These are phyloP conservation scores for Striga hermonthica DNA, from an alignment of 305 asterid species.

Conservation along the genomic window DNA sequence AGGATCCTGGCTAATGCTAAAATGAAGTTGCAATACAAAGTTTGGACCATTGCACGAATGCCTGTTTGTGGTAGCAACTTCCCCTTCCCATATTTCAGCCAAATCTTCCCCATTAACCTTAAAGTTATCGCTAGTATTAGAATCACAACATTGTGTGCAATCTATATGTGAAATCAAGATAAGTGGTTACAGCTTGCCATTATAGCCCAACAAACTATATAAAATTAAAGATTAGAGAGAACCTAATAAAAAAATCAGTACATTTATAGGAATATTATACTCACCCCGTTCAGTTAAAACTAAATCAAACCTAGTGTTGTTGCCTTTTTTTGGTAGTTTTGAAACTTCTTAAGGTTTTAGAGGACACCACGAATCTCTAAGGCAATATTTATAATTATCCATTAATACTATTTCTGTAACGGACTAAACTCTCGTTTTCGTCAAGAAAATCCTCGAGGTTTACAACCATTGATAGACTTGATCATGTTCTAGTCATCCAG, in stretches of 20 bases:
- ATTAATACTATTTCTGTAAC: background rate
- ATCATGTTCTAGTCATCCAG: background rate
- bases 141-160: conserved; percentile 1
- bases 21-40: conserved; percentile 49
- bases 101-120: conserved; percentile 68
- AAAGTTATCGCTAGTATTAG: conserved; percentile 23
- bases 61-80: conserved; percentile 62
- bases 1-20: conserved; percentile 34
- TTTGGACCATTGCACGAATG: conserved; percentile 64
- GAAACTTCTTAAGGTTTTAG: too few species aligned
- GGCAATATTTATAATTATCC: background rate
- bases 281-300: background rate
- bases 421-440: background rate
- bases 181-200: background rate
- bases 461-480: background rate
- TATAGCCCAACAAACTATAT: conserved; percentile 6
- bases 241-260: background rate
- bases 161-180: conserved; percentile 4
- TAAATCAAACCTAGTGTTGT: background rate
- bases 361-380: too few species aligned
- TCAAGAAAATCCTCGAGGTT: background rate
- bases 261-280: background rate
- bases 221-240: background rate
- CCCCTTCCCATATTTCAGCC: conserved; percentile 59
- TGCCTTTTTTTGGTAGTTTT: background rate